These are phyloP conservation scores for Lindgomyces ingoldianus DNA, from an alignment of 495 filamentous ascomycete genomes.

Conservation along the genomic window DNA sequence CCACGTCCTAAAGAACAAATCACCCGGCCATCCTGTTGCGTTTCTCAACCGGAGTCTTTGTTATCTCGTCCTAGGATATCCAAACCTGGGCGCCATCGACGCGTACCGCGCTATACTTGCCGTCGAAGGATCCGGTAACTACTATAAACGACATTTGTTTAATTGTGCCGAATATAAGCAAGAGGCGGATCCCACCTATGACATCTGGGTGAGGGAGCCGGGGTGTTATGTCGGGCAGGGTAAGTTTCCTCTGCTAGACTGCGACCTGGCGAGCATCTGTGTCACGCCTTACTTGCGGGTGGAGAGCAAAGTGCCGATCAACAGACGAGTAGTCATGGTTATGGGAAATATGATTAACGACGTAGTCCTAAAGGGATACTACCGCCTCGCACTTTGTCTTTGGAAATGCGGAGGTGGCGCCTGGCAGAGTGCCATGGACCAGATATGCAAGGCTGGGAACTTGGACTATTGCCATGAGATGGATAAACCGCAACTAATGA, in stretches of 20 bases:
- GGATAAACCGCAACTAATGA: conserved; percentile 14
- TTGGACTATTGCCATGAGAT: neutral
- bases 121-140: no score
- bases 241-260: neutral
- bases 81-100: conserved; percentile 40
- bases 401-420: conserved; percentile 43
- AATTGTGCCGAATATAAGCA: neutral
- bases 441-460: conserved; percentile 15
- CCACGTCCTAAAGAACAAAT: conserved; percentile 25
- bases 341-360: neutral
- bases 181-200: neutral
- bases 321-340: neutral
- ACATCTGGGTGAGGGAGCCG: neutral
- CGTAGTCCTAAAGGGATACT: conserved; percentile 27
- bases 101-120: conserved; percentile 37
- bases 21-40: conserved; percentile 39
- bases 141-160: no score
- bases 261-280: neutral
- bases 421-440: conserved; percentile 31
- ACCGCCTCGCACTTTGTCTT: conserved; percentile 37
- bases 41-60: conserved; percentile 45
- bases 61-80: conserved; percentile 33
- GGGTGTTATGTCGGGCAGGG: neutral
- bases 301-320: neutral
- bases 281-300: neutral